Base-by-base conservation (phyloP, 108 stramenopile species). In the Pseudonitzschia delicatissima region DNA sequence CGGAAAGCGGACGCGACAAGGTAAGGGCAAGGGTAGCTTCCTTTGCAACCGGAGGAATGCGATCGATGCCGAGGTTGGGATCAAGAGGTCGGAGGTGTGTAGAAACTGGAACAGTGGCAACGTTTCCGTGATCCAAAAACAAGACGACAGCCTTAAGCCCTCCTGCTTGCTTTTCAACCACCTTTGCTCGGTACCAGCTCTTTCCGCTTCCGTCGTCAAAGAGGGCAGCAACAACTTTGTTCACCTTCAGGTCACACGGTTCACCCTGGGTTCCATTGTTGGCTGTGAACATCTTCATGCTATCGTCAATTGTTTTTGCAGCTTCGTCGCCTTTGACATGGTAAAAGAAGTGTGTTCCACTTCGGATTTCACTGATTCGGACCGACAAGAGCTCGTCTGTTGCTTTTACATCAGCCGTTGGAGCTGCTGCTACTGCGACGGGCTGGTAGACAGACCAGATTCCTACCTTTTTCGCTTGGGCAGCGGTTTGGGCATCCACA, bases 51-150 rank as follows among this genome's bases (percentile, higher is more conserved):
- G 93, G 70, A 52, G 96, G 91, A 28, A 90, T 85, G 34, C 78
- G 70, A 64, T 91, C 90, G 45, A 74, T 66, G 27, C 86, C 77
- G 26, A 95, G 79, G 42, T 79, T 76, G 34, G 79, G 42, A 73
- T 96, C 95, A 9, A 98, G 81, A 28, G 96, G 94, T 29, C 96
- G 89, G 44, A 96, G 74, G 57, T 91, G 84, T 42, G 77, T 77
- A 12, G 86, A 73, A 33, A 85, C 51, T 6, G 87, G 74, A 2
- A 97, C 96, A 32, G 78, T 71, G 6, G 87, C 93, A 18, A 83
- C 76, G 78, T 99, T 99, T 64, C 98, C 98, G 73, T 96, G 96
- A 89, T 99, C 98, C 40, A 99, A 66, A 74, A 94, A 99, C 4
- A 87, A 72, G 50, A 99, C 91, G 33, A 72, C 71, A 1, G 81